phyloP scores from a whole-genome alignment of 345 rosid genomes.

The Eucalyptus camaldulensis region DNA sequence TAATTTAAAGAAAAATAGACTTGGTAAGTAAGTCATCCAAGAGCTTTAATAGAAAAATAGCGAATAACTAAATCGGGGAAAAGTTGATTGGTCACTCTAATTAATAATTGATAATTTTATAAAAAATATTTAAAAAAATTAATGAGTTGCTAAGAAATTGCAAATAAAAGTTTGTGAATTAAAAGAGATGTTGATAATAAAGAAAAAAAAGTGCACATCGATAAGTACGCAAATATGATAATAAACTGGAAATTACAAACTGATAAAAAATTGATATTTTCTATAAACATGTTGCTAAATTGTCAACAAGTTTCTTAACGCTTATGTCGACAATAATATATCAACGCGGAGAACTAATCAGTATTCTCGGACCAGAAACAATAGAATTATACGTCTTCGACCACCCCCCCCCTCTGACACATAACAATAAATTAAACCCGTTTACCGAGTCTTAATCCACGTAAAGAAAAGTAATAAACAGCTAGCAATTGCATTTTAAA shows the following conservation, averaged over 20 bases:
- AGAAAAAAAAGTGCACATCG: neutral
- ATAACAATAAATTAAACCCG: neutral
- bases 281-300: neutral
- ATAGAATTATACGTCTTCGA: neutral
- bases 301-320: neutral
- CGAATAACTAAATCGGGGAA: neutral
- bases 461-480: neutral
- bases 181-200: neutral
- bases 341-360: neutral
- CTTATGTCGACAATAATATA: neutral
- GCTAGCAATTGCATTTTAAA: neutral
- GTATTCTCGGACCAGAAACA: neutral
- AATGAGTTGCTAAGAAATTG: neutral
- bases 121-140: neutral
- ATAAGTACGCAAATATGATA: neutral
- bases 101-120: neutral
- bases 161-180: neutral
- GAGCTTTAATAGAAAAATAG: neutral
- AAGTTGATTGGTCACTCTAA: neutral
- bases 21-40: neutral
- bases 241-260: neutral
- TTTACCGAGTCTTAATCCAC: neutral
- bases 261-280: neutral
- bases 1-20: neutral
- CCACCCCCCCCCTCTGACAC: neutral